Base-by-base conservation (phyloP, 306 rosid genomes). In the Malus fusca region DNA sequence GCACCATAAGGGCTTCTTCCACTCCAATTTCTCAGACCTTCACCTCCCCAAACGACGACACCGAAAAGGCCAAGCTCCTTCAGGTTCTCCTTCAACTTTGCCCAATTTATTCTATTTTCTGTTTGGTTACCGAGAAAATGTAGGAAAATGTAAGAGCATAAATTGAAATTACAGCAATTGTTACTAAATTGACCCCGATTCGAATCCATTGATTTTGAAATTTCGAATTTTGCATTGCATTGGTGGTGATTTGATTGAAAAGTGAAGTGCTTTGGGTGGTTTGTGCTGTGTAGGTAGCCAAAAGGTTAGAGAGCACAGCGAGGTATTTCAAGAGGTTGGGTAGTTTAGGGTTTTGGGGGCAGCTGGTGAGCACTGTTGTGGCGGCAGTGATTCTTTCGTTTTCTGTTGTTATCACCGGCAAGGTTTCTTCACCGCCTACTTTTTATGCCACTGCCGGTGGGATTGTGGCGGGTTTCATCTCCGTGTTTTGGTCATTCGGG, bases 401-500 rank as follows among this genome's bases (percentile, higher is more conserved):
- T 76, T 96, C 99, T 2, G 90, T 90, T 62, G 88, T 90, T 28
- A 21, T 88, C 33, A 90, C 97, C 9, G 99, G 99, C 35, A 92
- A 87, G 83, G 80, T 96, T 72, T 85, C 93, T 0, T 92, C 98
- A 1, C 99, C 98, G 3, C 88, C 89, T 35, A 96, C 99, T 10
- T 92, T 96, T 84, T 96, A 96, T 84, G 88, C 98, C 44, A 96
- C 97, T 11, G 87, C 99, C 0, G 96, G 93, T 64, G 96, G 99
- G 76, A 90, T 96, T 80, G 98, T 84, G 5, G 98, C 98, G 0
- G 97, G 93, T 0, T 96, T 96, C 87, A 80, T 96, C 69, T 96
- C 98, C 0, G 97, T 96, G 77, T 96, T 96, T 75, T 96, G 98
- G 98, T 96, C 98, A 18, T 96, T 96, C 66, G 98, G 99, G 7